phyloP scores from a whole-genome alignment of 2,329 filamentous ascomycete species.

The Colletotrichum spinosum region DNA sequence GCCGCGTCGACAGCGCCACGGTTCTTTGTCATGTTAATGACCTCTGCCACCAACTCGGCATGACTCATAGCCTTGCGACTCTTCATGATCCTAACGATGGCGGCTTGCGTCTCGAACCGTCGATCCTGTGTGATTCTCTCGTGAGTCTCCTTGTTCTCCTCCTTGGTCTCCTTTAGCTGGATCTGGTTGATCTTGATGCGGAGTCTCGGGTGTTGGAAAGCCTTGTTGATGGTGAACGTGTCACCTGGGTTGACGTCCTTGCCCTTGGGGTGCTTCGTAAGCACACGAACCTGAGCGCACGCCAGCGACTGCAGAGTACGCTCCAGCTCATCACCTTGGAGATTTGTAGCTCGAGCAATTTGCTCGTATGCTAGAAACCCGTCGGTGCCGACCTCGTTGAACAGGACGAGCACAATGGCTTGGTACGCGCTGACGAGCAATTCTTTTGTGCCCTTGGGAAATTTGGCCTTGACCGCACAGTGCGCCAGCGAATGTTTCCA shows the following conservation, averaged over 20 bases:
- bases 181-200: conserved; percentile 99
- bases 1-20: conserved; percentile 86
- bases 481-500: conserved; percentile 97
- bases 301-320: conserved; percentile 95
- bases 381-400: conserved; percentile 76
- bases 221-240: conserved; percentile 83
- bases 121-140: conserved; percentile 89
- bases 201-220: conserved; percentile 84
- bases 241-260: conserved; percentile 83
- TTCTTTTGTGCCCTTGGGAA: conserved; percentile 85
- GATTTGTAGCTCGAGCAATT: conserved; percentile 78
- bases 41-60: conserved; percentile 88
- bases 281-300: conserved; percentile 86
- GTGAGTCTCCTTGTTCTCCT: conserved; percentile 95
- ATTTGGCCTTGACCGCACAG: conserved; percentile 84
- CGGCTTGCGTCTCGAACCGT: conserved; percentile 96
- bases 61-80: conserved; percentile 88
- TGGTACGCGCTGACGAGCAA: conserved; percentile 93
- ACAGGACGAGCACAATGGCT: conserved; percentile 88
- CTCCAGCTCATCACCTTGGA: conserved; percentile 82
- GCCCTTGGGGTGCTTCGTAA: conserved; percentile 87
- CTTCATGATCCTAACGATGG: conserved; percentile 98
- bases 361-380: conserved; percentile 80
- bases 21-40: conserved; percentile 89
- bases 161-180: conserved; percentile 93